Percentiles rank a stretch among this genome's conserved stretches.
These are phyloP conservation scores for Thelonectria discophora DNA, from an alignment of 2,329 filamentous ascomycete genomes.

Conservation along the genomic window DNA sequence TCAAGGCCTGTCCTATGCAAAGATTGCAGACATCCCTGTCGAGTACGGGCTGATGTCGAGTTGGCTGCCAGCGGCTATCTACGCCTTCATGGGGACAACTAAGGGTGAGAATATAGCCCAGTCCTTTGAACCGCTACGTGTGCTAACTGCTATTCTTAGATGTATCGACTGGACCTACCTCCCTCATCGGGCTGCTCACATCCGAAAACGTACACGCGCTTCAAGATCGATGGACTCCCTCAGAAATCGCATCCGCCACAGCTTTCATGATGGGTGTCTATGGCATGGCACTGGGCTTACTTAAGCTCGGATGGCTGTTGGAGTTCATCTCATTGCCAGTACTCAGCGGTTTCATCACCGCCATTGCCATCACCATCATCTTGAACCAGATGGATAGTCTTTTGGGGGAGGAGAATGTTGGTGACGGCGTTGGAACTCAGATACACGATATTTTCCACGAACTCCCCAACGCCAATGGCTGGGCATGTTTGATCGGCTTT, in stretches of 20 bases:
- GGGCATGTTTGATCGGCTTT: conserved; percentile 68
- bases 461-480: conserved; percentile 65
- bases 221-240: conserved; percentile 59
- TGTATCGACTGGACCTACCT: conserved; percentile 70
- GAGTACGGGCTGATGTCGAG: conserved; percentile 68
- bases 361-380: conserved; percentile 71
- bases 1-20: conserved; percentile 69
- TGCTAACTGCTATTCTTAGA: conserved; percentile 49
- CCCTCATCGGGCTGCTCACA: conserved; percentile 70
- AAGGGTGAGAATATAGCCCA: conserved; percentile 55
- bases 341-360: conserved; percentile 71
- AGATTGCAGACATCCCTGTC: conserved; percentile 68
- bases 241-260: conserved; percentile 67
- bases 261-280: conserved; percentile 72
- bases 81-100: conserved; percentile 68
- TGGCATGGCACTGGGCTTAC: conserved; percentile 65
- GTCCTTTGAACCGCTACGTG: not conserved
- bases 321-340: conserved; percentile 73
- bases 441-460: conserved; percentile 67
- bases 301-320: conserved; percentile 71
- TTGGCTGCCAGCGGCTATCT: conserved; percentile 66
- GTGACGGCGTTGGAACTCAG: conserved; percentile 62
- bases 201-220: conserved; percentile 67
- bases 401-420: conserved; percentile 61
- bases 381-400: conserved; percentile 71